These are phyloP conservation scores for Leccinum solheimii DNA, from an alignment of 1,284 basidiomycete genomes.

Conservation along the genomic window DNA sequence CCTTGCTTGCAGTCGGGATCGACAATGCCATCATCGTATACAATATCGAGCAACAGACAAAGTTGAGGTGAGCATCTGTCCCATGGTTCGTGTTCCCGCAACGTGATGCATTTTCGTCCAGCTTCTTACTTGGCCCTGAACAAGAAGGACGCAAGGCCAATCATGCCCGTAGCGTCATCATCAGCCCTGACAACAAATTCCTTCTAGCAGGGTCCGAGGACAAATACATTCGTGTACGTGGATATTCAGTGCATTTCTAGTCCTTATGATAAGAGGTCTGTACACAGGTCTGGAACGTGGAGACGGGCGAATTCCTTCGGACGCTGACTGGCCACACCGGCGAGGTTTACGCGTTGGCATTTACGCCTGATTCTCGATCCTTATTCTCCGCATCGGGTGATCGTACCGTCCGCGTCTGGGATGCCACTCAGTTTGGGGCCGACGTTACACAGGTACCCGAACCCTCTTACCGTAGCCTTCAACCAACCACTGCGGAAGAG, in stretches of 20 bases:
- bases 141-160: conserved; percentile 25
- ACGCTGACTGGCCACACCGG: conserved; percentile 32
- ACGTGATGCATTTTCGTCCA: conserved; percentile 2
- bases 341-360: conserved; percentile 35
- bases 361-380: conserved; percentile 32
- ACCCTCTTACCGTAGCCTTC: conserved; percentile 25
- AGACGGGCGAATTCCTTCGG: conserved; percentile 30
- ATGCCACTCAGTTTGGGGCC: conserved; percentile 28
- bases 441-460: conserved; percentile 23
- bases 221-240: conserved; percentile 31
- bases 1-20: conserved; percentile 36
- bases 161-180: conserved; percentile 34
- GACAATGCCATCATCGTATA: conserved; percentile 36
- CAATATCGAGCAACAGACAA: conserved; percentile 28
- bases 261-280: not conserved
- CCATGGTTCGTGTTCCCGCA: not conserved
- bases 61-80: conserved; percentile 27
- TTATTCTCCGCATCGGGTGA: conserved; percentile 38
- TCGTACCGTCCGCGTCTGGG: conserved; percentile 33
- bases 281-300: conserved; percentile 28
- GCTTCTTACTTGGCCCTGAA: conserved; percentile 33
- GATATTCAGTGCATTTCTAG: not conserved
- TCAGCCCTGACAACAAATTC: conserved; percentile 34
- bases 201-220: conserved; percentile 37
- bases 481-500: conserved; percentile 15